phyloP scores from a whole-genome alignment of 176 grass and related monocot species.

The Zoysia pacifica region DNA sequence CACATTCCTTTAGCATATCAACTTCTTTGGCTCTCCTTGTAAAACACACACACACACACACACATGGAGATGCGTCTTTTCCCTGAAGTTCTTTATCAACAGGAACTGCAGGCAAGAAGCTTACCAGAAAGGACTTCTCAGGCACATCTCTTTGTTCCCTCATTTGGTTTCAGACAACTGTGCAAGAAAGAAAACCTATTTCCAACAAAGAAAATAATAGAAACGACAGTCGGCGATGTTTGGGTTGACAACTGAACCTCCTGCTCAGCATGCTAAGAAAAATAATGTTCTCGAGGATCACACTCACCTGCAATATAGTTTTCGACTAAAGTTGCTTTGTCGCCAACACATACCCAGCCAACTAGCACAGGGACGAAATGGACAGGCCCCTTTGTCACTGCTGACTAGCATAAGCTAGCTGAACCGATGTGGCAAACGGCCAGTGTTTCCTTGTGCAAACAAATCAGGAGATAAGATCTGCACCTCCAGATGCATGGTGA shows the following conservation, averaged over 20 bases:
- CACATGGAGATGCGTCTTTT: too few relatives aligned
- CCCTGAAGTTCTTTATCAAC: not conserved
- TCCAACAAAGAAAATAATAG: not conserved
- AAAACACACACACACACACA: not conserved
- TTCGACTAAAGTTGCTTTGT: conserved; percentile 16
- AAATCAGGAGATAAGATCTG: conserved; percentile 4
- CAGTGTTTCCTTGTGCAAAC: conserved; percentile 2
- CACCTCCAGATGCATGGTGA: not conserved
- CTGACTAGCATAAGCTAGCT: conserved; percentile 7
- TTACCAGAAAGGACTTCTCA: not conserved
- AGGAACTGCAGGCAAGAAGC: not conserved
- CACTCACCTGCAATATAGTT: not conserved
- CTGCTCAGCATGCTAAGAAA: conserved; percentile 7
- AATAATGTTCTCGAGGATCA: conserved; percentile 28
- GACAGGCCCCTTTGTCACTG: not conserved
- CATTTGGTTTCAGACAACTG: conserved; percentile 1
- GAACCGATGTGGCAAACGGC: not conserved
- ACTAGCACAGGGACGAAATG: not conserved
- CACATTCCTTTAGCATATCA: not conserved
- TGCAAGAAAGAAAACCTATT: too few relatives aligned
- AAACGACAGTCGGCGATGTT: not conserved
- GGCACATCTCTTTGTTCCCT: not conserved
- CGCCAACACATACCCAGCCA: conserved; percentile 11
- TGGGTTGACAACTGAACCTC: conserved; percentile 22
- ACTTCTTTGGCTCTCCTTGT: conserved; percentile 3